A percentile compares a stretch with the other conserved stretches of the same genome.
Conservation (phyloP, 1,139 yeast genomes). For the Maudiozyma humilis region DNA sequence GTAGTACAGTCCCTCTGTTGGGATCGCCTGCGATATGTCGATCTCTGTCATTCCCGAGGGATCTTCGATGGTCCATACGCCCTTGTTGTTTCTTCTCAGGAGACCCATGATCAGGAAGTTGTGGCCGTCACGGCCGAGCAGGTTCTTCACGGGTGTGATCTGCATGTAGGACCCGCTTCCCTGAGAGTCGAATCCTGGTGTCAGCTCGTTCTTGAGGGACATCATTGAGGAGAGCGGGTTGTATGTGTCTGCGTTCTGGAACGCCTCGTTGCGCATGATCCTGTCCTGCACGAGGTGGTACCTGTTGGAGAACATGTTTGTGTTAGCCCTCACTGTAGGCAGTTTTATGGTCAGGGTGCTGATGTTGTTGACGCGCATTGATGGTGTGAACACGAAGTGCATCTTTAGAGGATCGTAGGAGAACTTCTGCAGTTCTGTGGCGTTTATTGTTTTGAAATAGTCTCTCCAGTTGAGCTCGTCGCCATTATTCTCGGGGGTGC, state of each 20-base stretch:
- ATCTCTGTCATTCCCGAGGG: constrained; percentile 69
- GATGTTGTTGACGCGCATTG: constrained; percentile 11
- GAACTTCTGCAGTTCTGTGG: constrained; percentile 58
- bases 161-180: constrained; percentile 35
- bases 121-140: constrained; percentile 75
- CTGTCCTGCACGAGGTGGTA: constrained; percentile 61
- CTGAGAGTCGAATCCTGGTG: constrained; percentile 7
- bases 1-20: constrained; percentile 61
- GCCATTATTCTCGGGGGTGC: constrained; percentile 23
- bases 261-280: constrained; percentile 64
- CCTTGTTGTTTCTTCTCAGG: constrained; percentile 54
- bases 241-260: constrained; percentile 34
- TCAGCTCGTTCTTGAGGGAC: constrained; percentile 19
- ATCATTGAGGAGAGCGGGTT: constrained; percentile 32
- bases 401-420: constrained; percentile 57
- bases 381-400: constrained; percentile 42
- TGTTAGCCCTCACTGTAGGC: constrained; percentile 30
- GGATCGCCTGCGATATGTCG: constrained; percentile 56
- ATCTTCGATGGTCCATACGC: constrained; percentile 72
- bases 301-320: constrained; percentile 40
- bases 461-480: constrained; percentile 54
- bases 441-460: constrained; percentile 58
- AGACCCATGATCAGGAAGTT: constrained; percentile 75
- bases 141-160: constrained; percentile 70
- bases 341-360: constrained; percentile 17